These are phyloP conservation scores for Aegilops bicornis DNA, from an alignment of 176 grass and related monocot genomes.

Conservation along the genomic window DNA sequence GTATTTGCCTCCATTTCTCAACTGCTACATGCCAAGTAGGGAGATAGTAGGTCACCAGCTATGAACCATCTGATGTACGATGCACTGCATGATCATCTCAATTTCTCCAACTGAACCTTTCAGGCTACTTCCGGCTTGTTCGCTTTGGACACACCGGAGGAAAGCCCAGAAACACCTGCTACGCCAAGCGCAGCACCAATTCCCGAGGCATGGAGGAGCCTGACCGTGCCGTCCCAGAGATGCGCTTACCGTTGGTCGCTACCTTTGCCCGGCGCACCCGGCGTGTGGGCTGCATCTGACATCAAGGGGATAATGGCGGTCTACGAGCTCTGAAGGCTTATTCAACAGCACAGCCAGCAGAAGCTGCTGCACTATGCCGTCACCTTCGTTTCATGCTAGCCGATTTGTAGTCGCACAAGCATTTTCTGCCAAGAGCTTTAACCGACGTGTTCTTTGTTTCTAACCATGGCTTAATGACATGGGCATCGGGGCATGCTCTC, in stretches of 20 bases:
- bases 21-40: not conserved
- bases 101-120: not conserved
- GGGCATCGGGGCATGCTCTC: too few species aligned
- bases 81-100: not conserved
- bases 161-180: not conserved
- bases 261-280: not conserved
- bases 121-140: not conserved
- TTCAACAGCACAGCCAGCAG: not conserved
- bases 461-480: not conserved
- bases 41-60: not conserved
- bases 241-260: constrained; percentile 24
- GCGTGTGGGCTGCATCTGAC: constrained; percentile 9
- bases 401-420: not conserved
- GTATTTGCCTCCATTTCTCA: not conserved
- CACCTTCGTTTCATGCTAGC: not conserved
- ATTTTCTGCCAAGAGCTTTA: not conserved
- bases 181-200: not conserved
- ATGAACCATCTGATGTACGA: not conserved
- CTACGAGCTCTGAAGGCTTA: constrained; percentile 18
- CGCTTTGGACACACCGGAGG: not conserved
- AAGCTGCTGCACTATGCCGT: not conserved
- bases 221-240: not conserved
- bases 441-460: too few species aligned
- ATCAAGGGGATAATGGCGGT: constrained; percentile 8
- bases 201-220: constrained; percentile 23